Base-by-base conservation (phyloP, 1,139 yeast genomes). In the Hanseniaspora uvarum region DNA sequence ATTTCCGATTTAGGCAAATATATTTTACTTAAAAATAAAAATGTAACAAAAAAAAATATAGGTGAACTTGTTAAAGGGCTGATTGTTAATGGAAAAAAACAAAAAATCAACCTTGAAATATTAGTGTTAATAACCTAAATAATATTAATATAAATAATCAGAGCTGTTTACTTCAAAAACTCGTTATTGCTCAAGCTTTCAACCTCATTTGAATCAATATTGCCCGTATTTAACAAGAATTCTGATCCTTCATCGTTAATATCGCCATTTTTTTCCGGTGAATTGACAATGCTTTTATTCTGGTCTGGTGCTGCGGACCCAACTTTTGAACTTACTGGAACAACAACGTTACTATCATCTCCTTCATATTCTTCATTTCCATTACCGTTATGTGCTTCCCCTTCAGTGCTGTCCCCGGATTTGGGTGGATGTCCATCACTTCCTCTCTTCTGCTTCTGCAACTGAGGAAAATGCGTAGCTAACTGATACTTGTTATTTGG, bases 311-410 rank as follows among this genome's bases (percentile, higher is more conserved):
- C 48, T 11, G 39, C 48, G 6, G 53, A 50, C 10, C 46, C 34
- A 2, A 44, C 46, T 14, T 44, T 44, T 12, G 46, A 44, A 16
- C 52, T 48, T 5, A 48, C 52, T 8, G 52, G 52, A 5, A 48
- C 52, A 24, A 48, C 52, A 40, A 40, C 40, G 14, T 40, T 43
- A 28, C 44, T 43, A 14, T 48, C 52, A 10, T 48, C 52, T 4
- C 16, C 33, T n/a, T 45, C 40, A 23, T 10, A 21, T 3, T 14
- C 39, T 10, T 21, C 14, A 23, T 21, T 12, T 8, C 5, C 34
- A 6, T 12, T 18, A 4, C 24, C 41, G 16, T 38, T 38, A 16
- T 21, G 34, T 31, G n/a, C 34, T 31, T 14, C 5, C 24, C 19
- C 26, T 4, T 37, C 40, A 10, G 26, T 16, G 40, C 24, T 18